Percentiles rank a stretch among this genome's conserved stretches.
These are phyloP conservation scores for Trametes hirsuta DNA, from an alignment of 1,284 basidiomycete species.

Conservation along the genomic window DNA sequence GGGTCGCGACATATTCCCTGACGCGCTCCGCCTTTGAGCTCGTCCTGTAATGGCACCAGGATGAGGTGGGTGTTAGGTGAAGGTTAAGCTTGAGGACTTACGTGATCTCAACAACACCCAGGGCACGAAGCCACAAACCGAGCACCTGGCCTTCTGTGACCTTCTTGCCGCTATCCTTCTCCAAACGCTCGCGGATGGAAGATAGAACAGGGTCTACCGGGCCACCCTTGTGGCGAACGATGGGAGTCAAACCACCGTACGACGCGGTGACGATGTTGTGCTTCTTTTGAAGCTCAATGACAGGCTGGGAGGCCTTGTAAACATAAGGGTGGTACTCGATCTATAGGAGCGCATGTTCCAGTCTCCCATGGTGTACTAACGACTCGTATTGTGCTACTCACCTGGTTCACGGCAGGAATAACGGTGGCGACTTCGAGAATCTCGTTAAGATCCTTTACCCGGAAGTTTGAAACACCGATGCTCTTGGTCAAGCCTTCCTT, in stretches of 20 bases:
- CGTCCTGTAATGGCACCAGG: slow-evolving; percentile 47
- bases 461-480: slow-evolving; percentile 88
- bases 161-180: slow-evolving; percentile 37
- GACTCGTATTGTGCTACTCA: slow-evolving; percentile 28
- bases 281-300: slow-evolving; percentile 57
- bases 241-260: slow-evolving; percentile 65
- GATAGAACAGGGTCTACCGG: slow-evolving; percentile 49
- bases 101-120: slow-evolving; percentile 55
- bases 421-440: slow-evolving; percentile 62
- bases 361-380: no score
- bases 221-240: slow-evolving; percentile 61
- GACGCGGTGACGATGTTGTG: slow-evolving; percentile 69
- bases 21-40: slow-evolving; percentile 72
- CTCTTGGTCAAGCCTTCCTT: slow-evolving; percentile 70
- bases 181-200: slow-evolving; percentile 22
- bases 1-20: slow-evolving; percentile 64
- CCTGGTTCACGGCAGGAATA: slow-evolving; percentile 81
- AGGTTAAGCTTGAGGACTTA: slow-evolving; percentile 38
- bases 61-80: neutral
- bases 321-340: slow-evolving; percentile 86
- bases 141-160: slow-evolving; percentile 40
- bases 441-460: slow-evolving; percentile 63
- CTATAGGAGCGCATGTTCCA: slow-evolving; percentile 38
- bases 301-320: slow-evolving; percentile 57
- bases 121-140: slow-evolving; percentile 39